Evolutionary conservation across 768 basidiomycete species (phyloP).

Genomic region (Calvatia gigantea): DNA sequence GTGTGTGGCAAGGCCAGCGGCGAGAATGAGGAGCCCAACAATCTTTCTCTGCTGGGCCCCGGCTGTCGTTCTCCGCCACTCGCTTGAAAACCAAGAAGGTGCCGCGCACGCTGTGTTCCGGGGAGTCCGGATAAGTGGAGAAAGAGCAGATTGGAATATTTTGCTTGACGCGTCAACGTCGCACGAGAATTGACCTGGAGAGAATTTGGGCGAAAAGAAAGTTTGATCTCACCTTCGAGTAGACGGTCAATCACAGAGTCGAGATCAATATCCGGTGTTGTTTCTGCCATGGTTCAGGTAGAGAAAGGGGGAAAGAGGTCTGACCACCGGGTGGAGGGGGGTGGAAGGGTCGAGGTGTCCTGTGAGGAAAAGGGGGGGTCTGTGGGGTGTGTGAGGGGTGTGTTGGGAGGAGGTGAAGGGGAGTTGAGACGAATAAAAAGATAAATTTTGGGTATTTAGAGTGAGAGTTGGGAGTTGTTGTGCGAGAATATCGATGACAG

Average conservation of each 20-base stretch:
- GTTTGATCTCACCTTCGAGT: constrained; percentile 78
- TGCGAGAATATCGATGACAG: constrained; percentile 41
- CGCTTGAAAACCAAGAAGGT: background rate
- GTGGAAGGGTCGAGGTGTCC: constrained; percentile 12
- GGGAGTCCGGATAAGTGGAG: background rate
- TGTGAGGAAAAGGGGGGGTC: constrained; percentile 15
- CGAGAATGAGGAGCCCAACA: background rate
- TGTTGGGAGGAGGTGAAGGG: background rate
- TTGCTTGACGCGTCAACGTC: constrained; percentile 7
- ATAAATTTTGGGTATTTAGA: constrained; percentile 10
- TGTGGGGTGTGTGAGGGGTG: constrained; percentile 13
- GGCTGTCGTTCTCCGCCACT: background rate
- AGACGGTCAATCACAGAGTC: constrained; percentile 99
- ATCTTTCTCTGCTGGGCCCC: background rate
- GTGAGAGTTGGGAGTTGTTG: constrained; percentile 14
- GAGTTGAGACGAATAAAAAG: constrained; percentile 2
- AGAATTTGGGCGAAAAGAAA: background rate
- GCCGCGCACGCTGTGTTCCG: background rate
- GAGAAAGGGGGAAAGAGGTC: constrained; percentile 4
- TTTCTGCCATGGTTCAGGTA: constrained; percentile 60
- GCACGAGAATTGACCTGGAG: background rate
- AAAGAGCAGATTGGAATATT: background rate
- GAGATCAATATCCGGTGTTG: constrained; percentile 92
- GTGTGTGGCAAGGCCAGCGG: background rate
- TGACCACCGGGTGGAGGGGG: constrained; percentile 10